Percentiles rank a stretch among this genome's conserved stretches.
phyloP scores from a whole-genome alignment of 2,329 filamentous ascomycete genomes.

The Juglanconis oblonga region DNA sequence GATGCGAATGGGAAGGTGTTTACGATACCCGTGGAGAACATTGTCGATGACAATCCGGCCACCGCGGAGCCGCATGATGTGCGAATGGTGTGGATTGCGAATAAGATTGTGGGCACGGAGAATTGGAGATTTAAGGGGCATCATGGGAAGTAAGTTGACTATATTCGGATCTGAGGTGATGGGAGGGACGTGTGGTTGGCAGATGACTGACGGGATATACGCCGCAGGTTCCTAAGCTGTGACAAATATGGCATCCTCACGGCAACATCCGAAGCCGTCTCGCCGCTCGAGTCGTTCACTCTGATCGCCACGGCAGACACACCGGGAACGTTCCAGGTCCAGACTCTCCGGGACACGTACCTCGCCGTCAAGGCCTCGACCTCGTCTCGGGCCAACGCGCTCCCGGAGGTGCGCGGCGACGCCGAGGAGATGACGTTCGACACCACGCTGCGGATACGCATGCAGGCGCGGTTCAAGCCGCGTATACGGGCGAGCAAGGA shows the following conservation, averaged over 20 bases:
- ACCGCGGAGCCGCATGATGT: slow-evolving; percentile 95
- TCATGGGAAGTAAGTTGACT: slow-evolving; percentile 66
- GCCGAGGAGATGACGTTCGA: slow-evolving; percentile 63
- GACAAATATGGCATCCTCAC: slow-evolving; percentile 78
- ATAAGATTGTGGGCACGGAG: slow-evolving; percentile 77
- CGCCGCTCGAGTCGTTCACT: slow-evolving; percentile 77
- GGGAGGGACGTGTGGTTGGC: background rate
- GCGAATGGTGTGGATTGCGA: slow-evolving; percentile 91
- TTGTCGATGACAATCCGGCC: slow-evolving; percentile 76
- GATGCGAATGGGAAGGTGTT: slow-evolving; percentile 88
- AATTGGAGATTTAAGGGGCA: slow-evolving; percentile 83
- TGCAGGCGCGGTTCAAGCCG: slow-evolving; percentile 95
- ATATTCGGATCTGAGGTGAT: background rate
- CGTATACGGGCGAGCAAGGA: slow-evolving; percentile 75
- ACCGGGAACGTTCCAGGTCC: slow-evolving; percentile 70
- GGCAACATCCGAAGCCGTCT: slow-evolving; percentile 77
- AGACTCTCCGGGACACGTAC: slow-evolving; percentile 70
- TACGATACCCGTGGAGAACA: slow-evolving; percentile 77
- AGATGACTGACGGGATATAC: background rate
- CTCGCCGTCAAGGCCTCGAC: slow-evolving; percentile 58
- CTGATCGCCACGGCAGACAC: slow-evolving; percentile 63
- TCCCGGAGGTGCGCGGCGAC: slow-evolving; percentile 73
- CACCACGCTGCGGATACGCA: slow-evolving; percentile 76
- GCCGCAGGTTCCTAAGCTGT: slow-evolving; percentile 74
- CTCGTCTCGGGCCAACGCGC: slow-evolving; percentile 44